phyloP scores from a whole-genome alignment of 176 grass and related monocot species.

The Oryza brachyantha region DNA sequence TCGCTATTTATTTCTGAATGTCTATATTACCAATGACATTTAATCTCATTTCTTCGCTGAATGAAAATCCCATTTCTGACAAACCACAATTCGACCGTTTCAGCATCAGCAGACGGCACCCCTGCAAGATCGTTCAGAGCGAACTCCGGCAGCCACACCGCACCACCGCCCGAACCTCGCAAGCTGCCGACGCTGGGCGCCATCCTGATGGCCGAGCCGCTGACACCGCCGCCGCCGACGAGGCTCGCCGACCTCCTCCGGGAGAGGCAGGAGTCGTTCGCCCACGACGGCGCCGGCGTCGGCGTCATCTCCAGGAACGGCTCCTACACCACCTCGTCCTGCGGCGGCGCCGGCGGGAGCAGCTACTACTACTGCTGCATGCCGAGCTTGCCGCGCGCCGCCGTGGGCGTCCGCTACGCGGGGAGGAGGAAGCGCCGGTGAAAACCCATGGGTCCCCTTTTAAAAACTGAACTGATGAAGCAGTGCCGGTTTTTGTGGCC shows the following conservation, averaged over 20 bases:
- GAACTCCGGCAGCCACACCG: neutral
- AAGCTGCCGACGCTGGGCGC: constrained; percentile 31
- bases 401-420: neutral
- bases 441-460: too few species aligned
- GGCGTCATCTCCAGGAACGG: neutral
- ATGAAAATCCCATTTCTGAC: too few species aligned
- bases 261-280: constrained; percentile 25
- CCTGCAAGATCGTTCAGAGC: constrained; percentile 27
- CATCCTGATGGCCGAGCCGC: constrained; percentile 22
- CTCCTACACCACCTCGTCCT: neutral
- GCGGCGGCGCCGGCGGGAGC: too few species aligned
- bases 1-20: too few species aligned
- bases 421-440: constrained; percentile 26
- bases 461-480: neutral
- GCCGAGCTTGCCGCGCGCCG: constrained; percentile 12
- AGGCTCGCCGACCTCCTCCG: constrained; percentile 36
- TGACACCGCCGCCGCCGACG: neutral
- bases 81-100: too few species aligned
- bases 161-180: neutral
- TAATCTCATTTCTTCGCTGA: neutral
- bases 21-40: too few species aligned
- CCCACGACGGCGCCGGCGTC: too few species aligned
- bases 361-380: constrained; percentile 22
- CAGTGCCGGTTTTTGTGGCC: neutral
- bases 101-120: constrained; percentile 23